These are phyloP conservation scores for Entelexis paramagnoliae DNA, from an alignment of 1,139 yeast species.

Conservation along the genomic window DNA sequence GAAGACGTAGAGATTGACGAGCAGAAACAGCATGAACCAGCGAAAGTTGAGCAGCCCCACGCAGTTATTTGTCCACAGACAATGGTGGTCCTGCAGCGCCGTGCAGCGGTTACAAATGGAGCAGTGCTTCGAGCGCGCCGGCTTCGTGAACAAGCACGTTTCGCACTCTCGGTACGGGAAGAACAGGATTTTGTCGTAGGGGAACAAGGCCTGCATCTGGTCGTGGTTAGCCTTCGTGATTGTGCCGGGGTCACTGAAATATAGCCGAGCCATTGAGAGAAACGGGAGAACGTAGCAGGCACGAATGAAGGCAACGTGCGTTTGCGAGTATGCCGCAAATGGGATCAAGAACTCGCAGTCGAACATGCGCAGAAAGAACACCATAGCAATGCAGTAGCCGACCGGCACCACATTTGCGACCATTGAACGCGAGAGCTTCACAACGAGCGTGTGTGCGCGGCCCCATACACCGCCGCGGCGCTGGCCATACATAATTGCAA, in stretches of 20 bases:
- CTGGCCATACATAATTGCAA: constrained; percentile 5
- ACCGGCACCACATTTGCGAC: constrained; percentile 37
- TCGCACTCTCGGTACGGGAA: constrained; percentile 37
- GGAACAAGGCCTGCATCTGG: constrained; percentile 30
- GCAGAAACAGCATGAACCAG: constrained; percentile 56
- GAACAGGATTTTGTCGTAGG: constrained; percentile 51
- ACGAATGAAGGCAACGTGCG: constrained; percentile 25
- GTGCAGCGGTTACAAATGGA: constrained; percentile 59
- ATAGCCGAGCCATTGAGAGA: constrained; percentile 38
- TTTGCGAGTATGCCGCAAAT: constrained; percentile 29
- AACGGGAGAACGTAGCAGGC: constrained; percentile 34
- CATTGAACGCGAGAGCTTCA: constrained; percentile 12
- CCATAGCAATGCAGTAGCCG: constrained; percentile 40
- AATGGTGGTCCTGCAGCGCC: constrained; percentile 75
- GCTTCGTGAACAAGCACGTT: constrained; percentile 62
- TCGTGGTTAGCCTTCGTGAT: constrained; percentile 28
- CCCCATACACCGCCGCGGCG: neutral
- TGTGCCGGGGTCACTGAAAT: constrained; percentile 49
- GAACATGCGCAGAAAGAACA: constrained; percentile 42
- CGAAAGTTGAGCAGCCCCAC: constrained; percentile 67
- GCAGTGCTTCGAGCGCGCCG: constrained; percentile 89
- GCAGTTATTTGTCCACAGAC: constrained; percentile 91
- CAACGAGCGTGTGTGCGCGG: neutral
- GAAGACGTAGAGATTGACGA: constrained; percentile 47
- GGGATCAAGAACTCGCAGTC: constrained; percentile 26